Base-by-base conservation (phyloP, 2,329 filamentous ascomycete genomes). In the Cercospora beticola region DNA sequence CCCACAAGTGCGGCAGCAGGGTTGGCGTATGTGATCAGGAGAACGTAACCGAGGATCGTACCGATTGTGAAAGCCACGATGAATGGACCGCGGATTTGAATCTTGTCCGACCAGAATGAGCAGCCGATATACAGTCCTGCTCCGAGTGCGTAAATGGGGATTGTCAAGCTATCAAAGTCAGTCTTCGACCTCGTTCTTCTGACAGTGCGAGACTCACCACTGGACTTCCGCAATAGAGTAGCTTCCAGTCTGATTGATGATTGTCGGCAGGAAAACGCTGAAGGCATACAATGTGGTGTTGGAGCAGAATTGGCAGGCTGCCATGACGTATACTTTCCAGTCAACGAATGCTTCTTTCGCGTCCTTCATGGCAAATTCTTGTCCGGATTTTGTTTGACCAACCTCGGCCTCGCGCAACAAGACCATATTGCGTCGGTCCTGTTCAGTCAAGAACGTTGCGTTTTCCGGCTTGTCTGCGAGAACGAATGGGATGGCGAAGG, bases 241-340 rank as follows among this genome's bases (percentile, higher is more conserved):
- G 10, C 30, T 52, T 2, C 85, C 85, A 76, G 87, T 83, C 33
- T 79, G 80, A 52, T 81, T 79, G 59, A 88, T 79, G 70, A 88
- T 87, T 1, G 83, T 83, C 1, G 86, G 86, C 4, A 88, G 76
- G 74, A 88, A 88, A 2, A 84, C 87, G 70, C 82, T 83, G 74
- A 87, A 86, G n/a, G 85, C 85, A 72, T 86, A 87, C 0, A 86
- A 79, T 54, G 85, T 76, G 28, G 84, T 84, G 67, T 86, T 83
- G 26, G 33, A 43, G 62, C 90, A 89, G 75, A 93, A 93, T 76
- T 92, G 89, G 4, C 83, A 89, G 54, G 88, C 77, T 70, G 85
- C 89, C 76, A 92, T 92, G 1, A 85, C 81, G 83, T 88, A 92
- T n/a, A 92, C 86, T 76, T 90, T 92, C 90, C 90, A 92, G 78